Conservation (phyloP, 2,329 filamentous ascomycete genomes). For the Penicillium sp. region DNA sequence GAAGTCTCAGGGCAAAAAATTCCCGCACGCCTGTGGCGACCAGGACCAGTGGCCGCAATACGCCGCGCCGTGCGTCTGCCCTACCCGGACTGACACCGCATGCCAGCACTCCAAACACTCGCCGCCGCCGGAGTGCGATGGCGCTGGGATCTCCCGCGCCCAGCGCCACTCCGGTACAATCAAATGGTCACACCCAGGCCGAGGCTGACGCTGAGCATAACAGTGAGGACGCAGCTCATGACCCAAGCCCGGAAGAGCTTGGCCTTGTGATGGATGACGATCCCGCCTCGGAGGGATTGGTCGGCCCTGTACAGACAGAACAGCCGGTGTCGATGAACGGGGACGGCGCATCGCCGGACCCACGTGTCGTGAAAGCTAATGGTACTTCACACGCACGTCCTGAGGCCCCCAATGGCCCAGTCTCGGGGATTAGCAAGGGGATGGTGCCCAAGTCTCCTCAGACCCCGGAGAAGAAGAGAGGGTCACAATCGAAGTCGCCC, state of each 20-base stretch:
- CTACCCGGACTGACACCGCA: slow-evolving; percentile 28
- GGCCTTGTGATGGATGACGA: slow-evolving; percentile 4
- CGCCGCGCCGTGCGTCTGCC: slow-evolving; percentile 30
- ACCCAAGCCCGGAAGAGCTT: slow-evolving; percentile 10
- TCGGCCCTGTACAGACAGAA: slow-evolving; percentile 3
- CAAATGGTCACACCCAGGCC: slow-evolving; percentile 13
- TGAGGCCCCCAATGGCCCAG: background rate
- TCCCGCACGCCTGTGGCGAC: slow-evolving; percentile 29
- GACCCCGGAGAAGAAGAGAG: slow-evolving; percentile 14
- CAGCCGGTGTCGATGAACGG: background rate
- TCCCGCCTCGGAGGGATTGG: background rate
- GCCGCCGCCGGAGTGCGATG: slow-evolving; percentile 35
- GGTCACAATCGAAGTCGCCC: slow-evolving; percentile 13
- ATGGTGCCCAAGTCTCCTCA: background rate
- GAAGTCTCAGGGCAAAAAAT: slow-evolving; percentile 21
- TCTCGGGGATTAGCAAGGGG: background rate
- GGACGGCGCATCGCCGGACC: slow-evolving; percentile 7
- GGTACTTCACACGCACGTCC: slow-evolving; percentile 8
- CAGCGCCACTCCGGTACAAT: slow-evolving; percentile 18
- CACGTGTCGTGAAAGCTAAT: slow-evolving; percentile 12
- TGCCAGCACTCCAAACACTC: slow-evolving; percentile 21
- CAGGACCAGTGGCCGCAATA: slow-evolving; percentile 33
- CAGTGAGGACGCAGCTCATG: slow-evolving; percentile 11
- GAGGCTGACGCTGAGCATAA: slow-evolving; percentile 9
- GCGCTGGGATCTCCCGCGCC: slow-evolving; percentile 25